Base-by-base conservation (phyloP, 257 asterid species). In the Primulina tabacum region DNA sequence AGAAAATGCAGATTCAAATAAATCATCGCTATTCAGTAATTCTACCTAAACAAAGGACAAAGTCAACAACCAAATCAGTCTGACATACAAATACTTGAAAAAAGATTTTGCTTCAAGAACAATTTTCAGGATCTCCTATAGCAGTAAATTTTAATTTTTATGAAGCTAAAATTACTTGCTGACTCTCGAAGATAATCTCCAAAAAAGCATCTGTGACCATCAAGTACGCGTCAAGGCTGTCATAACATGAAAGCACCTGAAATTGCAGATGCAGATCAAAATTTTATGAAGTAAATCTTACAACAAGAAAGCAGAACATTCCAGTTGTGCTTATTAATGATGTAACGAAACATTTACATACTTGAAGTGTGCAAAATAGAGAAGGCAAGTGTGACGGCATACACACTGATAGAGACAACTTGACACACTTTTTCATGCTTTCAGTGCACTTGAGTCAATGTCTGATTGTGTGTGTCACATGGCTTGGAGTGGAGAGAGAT, bases 151-250 rank as follows among this genome's bases (percentile, higher is more conserved):
- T 62, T 71, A 53, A 35, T 57, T 32, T 4, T 32, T 7, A 75
- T 55, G 65, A 75, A 75, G 70, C 80, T 74, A 43, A 69, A 78
- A 79, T 80, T 84, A 92, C 97, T 89, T 78, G 73, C 71, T 85
- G 87, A 80, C 82, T 84, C 84, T 83, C 95, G 76, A 89, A 79
- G 72, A 86, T 75, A 69, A 92, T 87, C 37, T 92, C 95, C 83
- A 82, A 62, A 77, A 83, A 90, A 74, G 95, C 88, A 72, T 88
- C 88, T 40, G 81, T 68, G 79, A 92, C 83, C 84, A 76, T 83
- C 83, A 87, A 75, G 82, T 82, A 89, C 33, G 80, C 86, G 65
- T 81, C 84, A 73, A 85, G 86, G 77, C 76, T 77, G 43, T 74
- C 73, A 74, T 65, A 82, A 74, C 69, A 62, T 73, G 93, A 82